phyloP scores from a whole-genome alignment of 2,329 filamentous ascomycete species.

The Calonectria hawksworthii region DNA sequence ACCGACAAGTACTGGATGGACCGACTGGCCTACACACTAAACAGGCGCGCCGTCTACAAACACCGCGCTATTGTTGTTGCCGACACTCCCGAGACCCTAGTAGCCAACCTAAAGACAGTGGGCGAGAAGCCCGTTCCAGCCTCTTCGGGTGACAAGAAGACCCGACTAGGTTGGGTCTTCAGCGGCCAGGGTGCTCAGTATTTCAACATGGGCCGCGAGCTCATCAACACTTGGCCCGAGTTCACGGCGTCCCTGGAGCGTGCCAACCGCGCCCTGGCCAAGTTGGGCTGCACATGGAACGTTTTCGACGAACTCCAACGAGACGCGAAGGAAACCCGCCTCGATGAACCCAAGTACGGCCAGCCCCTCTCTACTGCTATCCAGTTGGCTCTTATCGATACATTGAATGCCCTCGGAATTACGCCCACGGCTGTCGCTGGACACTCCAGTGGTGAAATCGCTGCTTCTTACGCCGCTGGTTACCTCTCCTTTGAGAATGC shows the following conservation, averaged over 20 bases:
- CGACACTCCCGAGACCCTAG: constrained; percentile 28
- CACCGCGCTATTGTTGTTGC: constrained; percentile 34
- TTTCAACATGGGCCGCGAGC: constrained; percentile 49
- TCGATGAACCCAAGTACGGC: constrained; percentile 42
- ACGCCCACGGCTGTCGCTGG: constrained; percentile 48
- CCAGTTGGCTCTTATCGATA: constrained; percentile 56
- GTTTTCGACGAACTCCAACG: constrained; percentile 32
- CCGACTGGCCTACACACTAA: constrained; percentile 33
- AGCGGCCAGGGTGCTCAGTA: constrained; percentile 57
- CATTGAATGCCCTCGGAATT: constrained; percentile 48
- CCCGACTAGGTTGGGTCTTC: constrained; percentile 48
- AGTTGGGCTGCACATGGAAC: constrained; percentile 25
- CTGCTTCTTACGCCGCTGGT: constrained; percentile 51
- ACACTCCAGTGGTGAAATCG: constrained; percentile 57
- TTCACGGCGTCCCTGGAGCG: constrained; percentile 36
- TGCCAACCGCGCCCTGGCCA: constrained; percentile 1
- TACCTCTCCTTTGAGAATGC: constrained; percentile 45
- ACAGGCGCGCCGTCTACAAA: constrained; percentile 25
- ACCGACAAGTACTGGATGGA: constrained; percentile 16
- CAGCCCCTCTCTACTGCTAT: constrained; percentile 59
- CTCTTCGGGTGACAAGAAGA: constrained; percentile 17
- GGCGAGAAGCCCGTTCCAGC: constrained; percentile 26
- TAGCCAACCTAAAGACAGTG: constrained; percentile 22
- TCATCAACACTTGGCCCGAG: constrained; percentile 37
- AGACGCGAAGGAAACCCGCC: constrained; percentile 26